These are phyloP conservation scores for Styphnolobium japonicum DNA, from an alignment of 306 rosid species.

Conservation along the genomic window DNA sequence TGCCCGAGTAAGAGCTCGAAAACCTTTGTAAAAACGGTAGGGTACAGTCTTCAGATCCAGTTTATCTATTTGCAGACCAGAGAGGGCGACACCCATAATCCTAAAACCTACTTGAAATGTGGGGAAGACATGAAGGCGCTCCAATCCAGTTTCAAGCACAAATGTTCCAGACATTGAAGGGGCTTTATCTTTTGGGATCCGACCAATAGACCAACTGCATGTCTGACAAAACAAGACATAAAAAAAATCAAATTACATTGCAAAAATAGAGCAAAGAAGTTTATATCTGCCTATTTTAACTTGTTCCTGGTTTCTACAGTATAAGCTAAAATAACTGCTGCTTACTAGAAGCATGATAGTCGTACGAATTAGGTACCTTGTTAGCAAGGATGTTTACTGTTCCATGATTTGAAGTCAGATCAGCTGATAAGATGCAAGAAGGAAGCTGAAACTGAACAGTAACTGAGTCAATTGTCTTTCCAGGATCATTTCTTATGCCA, in stretches of 20 bases:
- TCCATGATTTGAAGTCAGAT: constrained; percentile 80
- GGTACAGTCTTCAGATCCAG: constrained; percentile 72
- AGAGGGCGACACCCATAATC: constrained; percentile 87
- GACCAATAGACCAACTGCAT: constrained; percentile 83
- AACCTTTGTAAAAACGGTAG: constrained; percentile 75
- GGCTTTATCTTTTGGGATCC: constrained; percentile 86
- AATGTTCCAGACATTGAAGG: constrained; percentile 90
- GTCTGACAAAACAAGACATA: constrained; percentile 47
- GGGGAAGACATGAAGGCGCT: constrained; percentile 80
- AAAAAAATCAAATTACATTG: background rate
- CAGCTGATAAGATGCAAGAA: constrained; percentile 73
- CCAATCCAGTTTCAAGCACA: constrained; percentile 76
- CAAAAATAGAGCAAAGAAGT: constrained; percentile 8
- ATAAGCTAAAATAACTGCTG: background rate
- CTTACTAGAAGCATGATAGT: background rate
- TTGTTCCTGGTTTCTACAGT: background rate
- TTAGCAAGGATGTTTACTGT: constrained; percentile 71
- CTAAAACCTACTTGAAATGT: constrained; percentile 77
- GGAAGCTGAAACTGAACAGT: constrained; percentile 78
- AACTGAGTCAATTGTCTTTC: constrained; percentile 74
- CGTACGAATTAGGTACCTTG: constrained; percentile 54
- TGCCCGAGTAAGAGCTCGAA: constrained; percentile 81
- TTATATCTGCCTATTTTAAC: background rate
- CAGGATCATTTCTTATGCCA: constrained; percentile 82
- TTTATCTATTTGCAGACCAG: constrained; percentile 85